Percentiles rank a stretch among this genome's conserved stretches.
Conservation (phyloP, 1,284 basidiomycete species). For the Bondarzewia mesenterica region DNA sequence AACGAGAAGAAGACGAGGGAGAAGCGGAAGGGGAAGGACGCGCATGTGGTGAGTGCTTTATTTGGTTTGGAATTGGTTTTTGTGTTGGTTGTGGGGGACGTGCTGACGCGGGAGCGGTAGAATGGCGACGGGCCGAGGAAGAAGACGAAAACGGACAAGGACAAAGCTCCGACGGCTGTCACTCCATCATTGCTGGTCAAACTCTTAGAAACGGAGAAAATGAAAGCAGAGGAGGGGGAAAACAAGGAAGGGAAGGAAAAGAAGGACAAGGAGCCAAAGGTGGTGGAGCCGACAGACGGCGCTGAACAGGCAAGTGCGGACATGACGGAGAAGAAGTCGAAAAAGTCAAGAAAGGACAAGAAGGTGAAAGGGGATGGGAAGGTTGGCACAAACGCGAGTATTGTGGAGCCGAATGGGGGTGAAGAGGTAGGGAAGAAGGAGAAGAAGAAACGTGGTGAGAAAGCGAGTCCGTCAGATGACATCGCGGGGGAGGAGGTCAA, state of each 20-base stretch:
- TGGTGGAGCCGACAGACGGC: conserved; percentile 5
- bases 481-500: conserved; percentile 17
- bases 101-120: background rate
- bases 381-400: background rate
- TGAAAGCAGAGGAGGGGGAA: conserved; percentile 1
- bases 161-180: conserved; percentile 4
- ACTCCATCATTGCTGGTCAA: background rate
- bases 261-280: conserved; percentile 21
- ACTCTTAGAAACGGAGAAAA: background rate
- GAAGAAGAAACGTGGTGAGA: conserved; percentile 17
- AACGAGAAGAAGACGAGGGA: conserved; percentile 13
- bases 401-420: conserved; percentile 10
- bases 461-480: conserved; percentile 23
- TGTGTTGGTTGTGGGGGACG: background rate
- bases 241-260: conserved; percentile 14
- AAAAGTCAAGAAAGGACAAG: conserved; percentile 9
- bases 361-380: conserved; percentile 1
- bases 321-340: conserved; percentile 7
- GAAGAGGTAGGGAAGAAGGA: conserved; percentile 16
- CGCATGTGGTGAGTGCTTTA: conserved; percentile 2
- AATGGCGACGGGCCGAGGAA: conserved; percentile 5
- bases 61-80: background rate
- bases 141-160: conserved; percentile 7
- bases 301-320: background rate
- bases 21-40: conserved; percentile 16